phyloP scores from a whole-genome alignment of 805 yeast genomes.

The Candida chilensis region DNA sequence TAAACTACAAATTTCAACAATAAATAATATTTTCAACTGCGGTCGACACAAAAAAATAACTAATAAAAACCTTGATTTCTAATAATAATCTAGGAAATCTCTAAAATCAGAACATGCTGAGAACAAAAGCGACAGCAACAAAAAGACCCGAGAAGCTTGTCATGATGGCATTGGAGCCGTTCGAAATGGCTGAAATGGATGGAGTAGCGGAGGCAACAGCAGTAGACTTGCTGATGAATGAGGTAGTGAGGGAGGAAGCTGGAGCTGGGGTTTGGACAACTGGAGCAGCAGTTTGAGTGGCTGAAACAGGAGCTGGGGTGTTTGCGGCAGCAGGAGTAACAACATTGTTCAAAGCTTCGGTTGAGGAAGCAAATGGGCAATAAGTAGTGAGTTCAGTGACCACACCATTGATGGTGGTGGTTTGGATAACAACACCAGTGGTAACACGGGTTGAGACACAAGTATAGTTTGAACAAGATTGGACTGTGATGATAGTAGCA shows the following conservation, averaged over 20 bases:
- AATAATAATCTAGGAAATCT: too few species aligned
- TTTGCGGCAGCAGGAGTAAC: neutral
- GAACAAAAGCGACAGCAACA: neutral
- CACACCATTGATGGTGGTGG: too few species aligned
- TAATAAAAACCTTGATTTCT: too few species aligned
- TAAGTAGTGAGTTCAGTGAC: constrained; percentile 3
- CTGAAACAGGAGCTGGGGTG: constrained; percentile 1
- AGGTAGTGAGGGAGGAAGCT: neutral
- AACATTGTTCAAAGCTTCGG: neutral
- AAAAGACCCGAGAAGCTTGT: neutral
- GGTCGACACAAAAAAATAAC: too few species aligned
- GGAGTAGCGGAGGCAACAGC: constrained; percentile 1
- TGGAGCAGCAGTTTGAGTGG: neutral
- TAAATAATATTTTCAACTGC: too few species aligned
- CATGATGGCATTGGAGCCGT: neutral
- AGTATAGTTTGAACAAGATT: constrained; percentile 2
- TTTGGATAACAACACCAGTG: constrained; percentile 2
- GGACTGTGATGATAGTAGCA: neutral
- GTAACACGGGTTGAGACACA: constrained; percentile 2
- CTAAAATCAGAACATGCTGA: too few species aligned
- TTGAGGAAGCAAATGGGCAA: constrained; percentile 1
- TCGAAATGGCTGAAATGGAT: neutral
- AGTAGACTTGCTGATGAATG: too few species aligned
- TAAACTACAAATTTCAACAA: too few species aligned
- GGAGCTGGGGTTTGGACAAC: neutral